A percentile compares a stretch with the other conserved stretches of the same genome.
Conservation (phyloP, 805 yeast genomes). For the Spathaspora girioi region DNA sequence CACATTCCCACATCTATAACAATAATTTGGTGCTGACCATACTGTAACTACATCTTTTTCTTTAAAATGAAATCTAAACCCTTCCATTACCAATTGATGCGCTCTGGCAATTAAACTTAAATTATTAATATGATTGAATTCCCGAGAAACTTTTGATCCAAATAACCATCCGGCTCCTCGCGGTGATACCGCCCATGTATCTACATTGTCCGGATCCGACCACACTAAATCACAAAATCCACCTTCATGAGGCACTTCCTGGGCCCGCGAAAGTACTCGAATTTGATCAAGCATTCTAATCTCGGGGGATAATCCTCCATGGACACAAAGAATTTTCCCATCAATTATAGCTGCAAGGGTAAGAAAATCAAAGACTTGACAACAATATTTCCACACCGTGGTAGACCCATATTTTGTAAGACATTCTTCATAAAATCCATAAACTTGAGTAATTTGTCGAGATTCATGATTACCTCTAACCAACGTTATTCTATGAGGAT, state of each 20-base stretch:
- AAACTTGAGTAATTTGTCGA: constrained; percentile 96
- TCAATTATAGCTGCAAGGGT: constrained; percentile 95
- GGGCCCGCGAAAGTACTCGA: constrained; percentile 90
- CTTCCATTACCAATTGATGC: constrained; percentile 98
- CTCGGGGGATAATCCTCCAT: constrained; percentile 96
- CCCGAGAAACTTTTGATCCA: constrained; percentile 90
- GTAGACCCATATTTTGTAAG: constrained; percentile 89
- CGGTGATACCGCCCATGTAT: constrained; percentile 97
- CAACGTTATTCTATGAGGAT: constrained; percentile 79
- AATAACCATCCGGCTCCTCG: constrained; percentile 99
- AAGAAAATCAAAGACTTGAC: constrained; percentile 92
- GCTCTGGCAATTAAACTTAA: constrained; percentile 89
- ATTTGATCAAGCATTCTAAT: constrained; percentile 96
- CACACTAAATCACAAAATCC: constrained; percentile 96
- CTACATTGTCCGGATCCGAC: constrained; percentile 98
- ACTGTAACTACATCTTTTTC: constrained; percentile 97
- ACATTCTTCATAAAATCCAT: constrained; percentile 97
- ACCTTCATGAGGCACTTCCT: constrained; percentile 98
- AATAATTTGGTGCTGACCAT: constrained; percentile 97
- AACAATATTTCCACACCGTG: constrained; percentile 94
- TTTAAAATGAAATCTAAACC: constrained; percentile 92
- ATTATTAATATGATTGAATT: constrained; percentile 93
- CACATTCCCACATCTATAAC: constrained; percentile 96
- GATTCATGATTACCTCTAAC: constrained; percentile 98
- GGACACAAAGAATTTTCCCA: constrained; percentile 91